phyloP scores from a whole-genome alignment of 352 stramenopile genomes.

The Phytophthora ramorum region DNA sequence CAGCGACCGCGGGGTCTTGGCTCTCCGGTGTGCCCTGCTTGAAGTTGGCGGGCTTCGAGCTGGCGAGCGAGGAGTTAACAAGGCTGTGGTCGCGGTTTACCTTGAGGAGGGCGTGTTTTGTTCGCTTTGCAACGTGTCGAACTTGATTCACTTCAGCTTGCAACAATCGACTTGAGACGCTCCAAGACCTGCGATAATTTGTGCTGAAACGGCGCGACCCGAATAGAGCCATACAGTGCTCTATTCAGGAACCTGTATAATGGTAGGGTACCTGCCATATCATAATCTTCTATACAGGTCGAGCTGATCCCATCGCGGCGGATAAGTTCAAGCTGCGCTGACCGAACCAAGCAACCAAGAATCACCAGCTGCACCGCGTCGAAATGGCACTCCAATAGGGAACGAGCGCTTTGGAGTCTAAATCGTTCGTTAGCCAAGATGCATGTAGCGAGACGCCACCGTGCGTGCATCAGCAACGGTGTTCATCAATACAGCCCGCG shows the following conservation, averaged over 20 bases:
- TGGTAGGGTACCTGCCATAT: no score
- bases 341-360: no score
- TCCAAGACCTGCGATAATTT: no score
- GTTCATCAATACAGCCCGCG: not conserved
- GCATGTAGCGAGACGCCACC: not conserved
- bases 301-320: not conserved
- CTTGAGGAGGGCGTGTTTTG: not conserved
- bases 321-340: not conserved
- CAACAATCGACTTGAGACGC: not conserved
- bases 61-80: not conserved
- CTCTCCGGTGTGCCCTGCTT: no score
- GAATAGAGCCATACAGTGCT: no score
- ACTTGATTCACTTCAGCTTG: constrained; percentile 5
- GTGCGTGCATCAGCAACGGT: not conserved
- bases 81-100: not conserved
- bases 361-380: not conserved
- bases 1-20: no score
- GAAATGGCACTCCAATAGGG: not conserved
- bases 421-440: no score
- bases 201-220: no score
- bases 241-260: no score
- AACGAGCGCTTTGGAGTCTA: no score
- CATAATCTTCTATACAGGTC: no score
- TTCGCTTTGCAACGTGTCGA: not conserved
- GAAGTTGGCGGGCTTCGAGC: not conserved